Percentiles rank a stretch among this genome's conserved stretches.
Evolutionary conservation across 306 rosid genomes (phyloP).

Genomic region (Prunus padus): DNA sequence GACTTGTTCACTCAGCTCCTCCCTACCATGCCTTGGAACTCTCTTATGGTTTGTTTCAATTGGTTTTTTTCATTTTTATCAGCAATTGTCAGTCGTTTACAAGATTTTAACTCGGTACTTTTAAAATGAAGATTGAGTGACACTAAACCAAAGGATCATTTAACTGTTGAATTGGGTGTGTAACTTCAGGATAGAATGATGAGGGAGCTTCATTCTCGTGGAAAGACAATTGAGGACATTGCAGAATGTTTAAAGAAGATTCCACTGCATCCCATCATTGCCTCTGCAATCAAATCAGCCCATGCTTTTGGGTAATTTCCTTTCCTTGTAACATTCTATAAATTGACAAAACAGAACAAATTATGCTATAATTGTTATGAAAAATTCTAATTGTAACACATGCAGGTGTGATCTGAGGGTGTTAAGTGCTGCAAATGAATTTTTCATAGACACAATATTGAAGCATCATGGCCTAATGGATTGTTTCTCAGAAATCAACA

Average conservation of each 20-base stretch:
- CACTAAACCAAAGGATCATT: too few relatives aligned
- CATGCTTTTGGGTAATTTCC: constrained; percentile 49
- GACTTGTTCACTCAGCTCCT: constrained; percentile 54
- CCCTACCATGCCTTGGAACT: constrained; percentile 51
- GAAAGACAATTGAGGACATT: constrained; percentile 50
- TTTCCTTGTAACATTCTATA: neutral
- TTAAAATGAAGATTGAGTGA: neutral
- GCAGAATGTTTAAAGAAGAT: constrained; percentile 39
- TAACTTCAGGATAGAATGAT: constrained; percentile 52
- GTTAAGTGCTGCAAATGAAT: constrained; percentile 60
- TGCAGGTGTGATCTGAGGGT: constrained; percentile 65
- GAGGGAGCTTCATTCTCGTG: constrained; percentile 52
- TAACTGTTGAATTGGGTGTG: too few relatives aligned
- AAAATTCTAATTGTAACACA: neutral
- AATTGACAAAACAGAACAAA: too few relatives aligned
- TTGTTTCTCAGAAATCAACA: constrained; percentile 50
- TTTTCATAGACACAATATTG: constrained; percentile 61
- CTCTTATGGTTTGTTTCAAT: constrained; percentile 48
- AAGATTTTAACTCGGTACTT: too few relatives aligned
- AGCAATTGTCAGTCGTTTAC: too few relatives aligned
- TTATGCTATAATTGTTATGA: neutral
- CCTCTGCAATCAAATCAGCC: constrained; percentile 53
- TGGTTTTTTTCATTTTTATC: too few relatives aligned
- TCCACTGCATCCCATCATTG: constrained; percentile 49
- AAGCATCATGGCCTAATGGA: constrained; percentile 47